Percentiles rank a stretch among this genome's conserved stretches.
Conservation (phyloP, 371 early-diverging fungal species). For the Mortierella sp. region DNA sequence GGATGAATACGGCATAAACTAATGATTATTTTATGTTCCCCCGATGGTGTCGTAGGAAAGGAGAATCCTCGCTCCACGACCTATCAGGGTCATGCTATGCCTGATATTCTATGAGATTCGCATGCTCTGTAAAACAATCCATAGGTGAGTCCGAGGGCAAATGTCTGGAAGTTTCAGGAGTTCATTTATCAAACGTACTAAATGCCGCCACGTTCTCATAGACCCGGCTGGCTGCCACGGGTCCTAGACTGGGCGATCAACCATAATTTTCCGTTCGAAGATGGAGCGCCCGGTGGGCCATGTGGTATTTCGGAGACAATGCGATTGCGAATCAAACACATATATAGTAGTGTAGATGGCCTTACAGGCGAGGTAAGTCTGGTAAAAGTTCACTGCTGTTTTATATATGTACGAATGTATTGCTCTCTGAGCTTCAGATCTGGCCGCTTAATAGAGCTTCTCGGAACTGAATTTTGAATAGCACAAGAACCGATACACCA, state of each 20-base stretch:
- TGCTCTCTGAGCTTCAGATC: too few relatives aligned
- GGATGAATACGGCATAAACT: background rate
- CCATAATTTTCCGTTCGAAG: slow-evolving; percentile 14
- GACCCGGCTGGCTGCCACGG: slow-evolving; percentile 71
- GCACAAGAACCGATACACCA: slow-evolving; percentile 26
- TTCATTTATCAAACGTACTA: background rate
- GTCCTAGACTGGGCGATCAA: slow-evolving; percentile 64
- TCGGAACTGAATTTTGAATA: too few relatives aligned
- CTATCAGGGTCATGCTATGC: slow-evolving; percentile 66
- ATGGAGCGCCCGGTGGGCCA: slow-evolving; percentile 7
- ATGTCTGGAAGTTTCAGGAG: too few relatives aligned
- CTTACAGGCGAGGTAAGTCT: slow-evolving; percentile 34
- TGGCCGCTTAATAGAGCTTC: too few relatives aligned
- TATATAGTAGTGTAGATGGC: slow-evolving; percentile 43
- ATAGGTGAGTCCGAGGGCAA: too few relatives aligned
- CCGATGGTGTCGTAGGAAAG: slow-evolving; percentile 56
- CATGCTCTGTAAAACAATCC: slow-evolving; percentile 72
- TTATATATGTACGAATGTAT: background rate
- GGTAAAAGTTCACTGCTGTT: background rate
- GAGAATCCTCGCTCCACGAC: slow-evolving; percentile 60
- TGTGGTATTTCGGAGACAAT: slow-evolving; percentile 47
- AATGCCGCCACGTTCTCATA: background rate
- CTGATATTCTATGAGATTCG: slow-evolving; percentile 68
- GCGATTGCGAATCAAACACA: slow-evolving; percentile 51
- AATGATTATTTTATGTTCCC: background rate